Percentiles rank a stretch among this genome's conserved stretches.
Conservation (phyloP, 345 rosid genomes). For the Schrenkiella parvula region DNA sequence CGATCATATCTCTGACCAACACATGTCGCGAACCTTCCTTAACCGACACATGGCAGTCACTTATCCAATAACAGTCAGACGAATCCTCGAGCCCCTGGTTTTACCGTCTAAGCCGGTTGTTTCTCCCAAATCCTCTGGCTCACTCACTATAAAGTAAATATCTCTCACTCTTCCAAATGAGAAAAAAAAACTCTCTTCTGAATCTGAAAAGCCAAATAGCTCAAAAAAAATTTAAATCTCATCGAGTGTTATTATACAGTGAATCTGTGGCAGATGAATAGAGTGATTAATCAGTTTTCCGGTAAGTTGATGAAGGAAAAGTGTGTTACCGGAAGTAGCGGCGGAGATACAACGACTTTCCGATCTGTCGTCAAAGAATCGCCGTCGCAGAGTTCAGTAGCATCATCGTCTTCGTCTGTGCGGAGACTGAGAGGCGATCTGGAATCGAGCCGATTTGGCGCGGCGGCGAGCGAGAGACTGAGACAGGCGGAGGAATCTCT, state of each 20-base stretch:
- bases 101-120: slow-evolving; percentile 26
- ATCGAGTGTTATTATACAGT: neutral
- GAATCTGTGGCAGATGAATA: slow-evolving; percentile 22
- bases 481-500: slow-evolving; percentile 75
- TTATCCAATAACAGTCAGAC: neutral
- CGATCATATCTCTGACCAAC: slow-evolving; percentile 36
- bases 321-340: slow-evolving; percentile 30
- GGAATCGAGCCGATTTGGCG: slow-evolving; percentile 35
- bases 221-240: neutral
- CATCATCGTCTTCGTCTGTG: slow-evolving; percentile 36
- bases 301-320: slow-evolving; percentile 54
- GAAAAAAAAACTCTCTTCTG: neutral
- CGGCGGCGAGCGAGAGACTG: slow-evolving; percentile 41
- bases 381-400: slow-evolving; percentile 4
- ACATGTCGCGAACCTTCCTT: slow-evolving; percentile 25
- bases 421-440: slow-evolving; percentile 42
- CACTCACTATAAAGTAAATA: slow-evolving; percentile 13
- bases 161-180: neutral
- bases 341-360: slow-evolving; percentile 35
- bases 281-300: slow-evolving; percentile 34
- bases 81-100: neutral
- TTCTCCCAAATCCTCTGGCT: slow-evolving; percentile 18
- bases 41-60: slow-evolving; percentile 24
- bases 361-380: slow-evolving; percentile 45
- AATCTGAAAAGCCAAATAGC: neutral